These are phyloP conservation scores for Mycena belliarum DNA, from an alignment of 768 basidiomycete species.

Conservation along the genomic window DNA sequence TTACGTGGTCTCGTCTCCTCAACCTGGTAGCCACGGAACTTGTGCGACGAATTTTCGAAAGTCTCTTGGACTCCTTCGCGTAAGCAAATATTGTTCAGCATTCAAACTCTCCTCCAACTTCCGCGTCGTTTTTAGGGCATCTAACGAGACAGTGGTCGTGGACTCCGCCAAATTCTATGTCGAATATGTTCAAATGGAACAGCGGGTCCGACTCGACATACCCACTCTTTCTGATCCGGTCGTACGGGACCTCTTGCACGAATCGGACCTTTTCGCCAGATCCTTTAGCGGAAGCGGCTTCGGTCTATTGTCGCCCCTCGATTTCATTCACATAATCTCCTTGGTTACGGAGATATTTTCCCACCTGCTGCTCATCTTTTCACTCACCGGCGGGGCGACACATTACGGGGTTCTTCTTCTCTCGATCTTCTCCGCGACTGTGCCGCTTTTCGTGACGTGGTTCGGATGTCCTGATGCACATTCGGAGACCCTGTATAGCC, in stretches of 20 bases:
- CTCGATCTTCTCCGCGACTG: constrained; percentile 58
- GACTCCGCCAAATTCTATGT: constrained; percentile 73
- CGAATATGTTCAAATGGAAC: constrained; percentile 78
- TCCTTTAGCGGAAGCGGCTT: constrained; percentile 80
- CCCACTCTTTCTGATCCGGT: constrained; percentile 76
- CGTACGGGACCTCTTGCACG: constrained; percentile 78
- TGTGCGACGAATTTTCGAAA: constrained; percentile 62
- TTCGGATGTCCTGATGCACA: constrained; percentile 42
- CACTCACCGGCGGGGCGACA: constrained; percentile 58
- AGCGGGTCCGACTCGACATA: constrained; percentile 74
- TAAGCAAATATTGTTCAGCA: constrained; percentile 41
- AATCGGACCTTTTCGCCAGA: constrained; percentile 82
- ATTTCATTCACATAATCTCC: constrained; percentile 73
- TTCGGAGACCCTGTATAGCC: constrained; percentile 46
- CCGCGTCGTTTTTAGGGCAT: constrained; percentile 42
- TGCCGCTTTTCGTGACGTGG: constrained; percentile 62
- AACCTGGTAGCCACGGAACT: constrained; percentile 64
- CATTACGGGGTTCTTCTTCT: constrained; percentile 60
- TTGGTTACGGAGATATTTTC: constrained; percentile 71
- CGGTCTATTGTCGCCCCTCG: constrained; percentile 78
- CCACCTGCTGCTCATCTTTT: constrained; percentile 66
- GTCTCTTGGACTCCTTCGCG: constrained; percentile 70
- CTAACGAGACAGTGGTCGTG: constrained; percentile 74
- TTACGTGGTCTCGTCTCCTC: constrained; percentile 67
- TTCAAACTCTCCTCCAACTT: constrained; percentile 18